A percentile compares a stretch with the other conserved stretches of the same genome.
phyloP scores from a whole-genome alignment of 2,329 filamentous ascomycete species.

The Phaeosphaeriaceae sp. region DNA sequence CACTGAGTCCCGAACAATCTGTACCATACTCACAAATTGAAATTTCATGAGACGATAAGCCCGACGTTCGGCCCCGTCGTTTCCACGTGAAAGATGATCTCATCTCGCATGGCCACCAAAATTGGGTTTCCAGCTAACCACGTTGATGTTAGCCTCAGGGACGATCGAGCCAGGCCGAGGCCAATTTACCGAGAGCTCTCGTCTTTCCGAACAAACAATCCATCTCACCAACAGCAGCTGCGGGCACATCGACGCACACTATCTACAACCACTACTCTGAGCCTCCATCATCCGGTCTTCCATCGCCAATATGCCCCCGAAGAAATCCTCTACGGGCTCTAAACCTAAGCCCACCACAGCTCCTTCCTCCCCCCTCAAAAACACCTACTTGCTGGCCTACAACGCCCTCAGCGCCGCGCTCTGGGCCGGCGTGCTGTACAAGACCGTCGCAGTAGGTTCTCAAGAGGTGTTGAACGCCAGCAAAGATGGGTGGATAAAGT shows the following conservation, averaged over 20 bases:
- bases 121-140: neutral
- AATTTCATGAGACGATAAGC: neutral
- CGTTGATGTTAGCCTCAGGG: slow-evolving; percentile 1
- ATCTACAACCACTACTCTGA: too few species aligned
- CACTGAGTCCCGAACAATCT: too few species aligned
- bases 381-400: slow-evolving; percentile 79
- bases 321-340: slow-evolving; percentile 1
- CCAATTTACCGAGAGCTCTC: neutral
- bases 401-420: slow-evolving; percentile 78
- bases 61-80: neutral
- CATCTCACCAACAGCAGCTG: neutral
- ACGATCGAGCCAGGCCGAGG: slow-evolving; percentile 2
- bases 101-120: slow-evolving; percentile 19
- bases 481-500: slow-evolving; percentile 17
- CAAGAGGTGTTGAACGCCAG: slow-evolving; percentile 20
- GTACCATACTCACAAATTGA: too few species aligned
- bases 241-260: neutral
- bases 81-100: slow-evolving; percentile 14
- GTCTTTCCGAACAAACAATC: neutral
- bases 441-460: slow-evolving; percentile 65
- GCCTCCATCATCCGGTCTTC: too few species aligned
- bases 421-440: slow-evolving; percentile 79
- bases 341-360: neutral
- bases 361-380: slow-evolving; percentile 29
- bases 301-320: slow-evolving; percentile 7